phyloP scores from a whole-genome alignment of 208 protist species.

The Acanthamoeba lugdunensis region DNA sequence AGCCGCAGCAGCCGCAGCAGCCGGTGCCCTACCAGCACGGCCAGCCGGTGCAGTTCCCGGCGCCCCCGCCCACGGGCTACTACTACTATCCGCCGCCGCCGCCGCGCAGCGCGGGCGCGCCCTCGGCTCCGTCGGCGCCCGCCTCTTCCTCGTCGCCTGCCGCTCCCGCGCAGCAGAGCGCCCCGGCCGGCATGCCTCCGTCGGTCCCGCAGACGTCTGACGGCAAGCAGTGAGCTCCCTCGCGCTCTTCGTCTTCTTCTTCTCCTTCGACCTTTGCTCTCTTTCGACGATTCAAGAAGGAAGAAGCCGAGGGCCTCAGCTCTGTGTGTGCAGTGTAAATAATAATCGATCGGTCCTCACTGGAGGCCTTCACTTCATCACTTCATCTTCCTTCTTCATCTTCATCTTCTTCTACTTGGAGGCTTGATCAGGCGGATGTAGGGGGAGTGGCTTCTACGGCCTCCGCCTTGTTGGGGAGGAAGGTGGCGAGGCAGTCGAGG shows the following conservation, averaged over 20 bases:
- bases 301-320: too few species aligned
- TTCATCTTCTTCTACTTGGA: too few species aligned
- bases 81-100: slow-evolving; percentile 35
- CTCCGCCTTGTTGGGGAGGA: background rate
- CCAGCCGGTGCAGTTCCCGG: background rate
- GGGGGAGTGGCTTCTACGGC: too few species aligned
- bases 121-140: background rate
- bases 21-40: too few species aligned
- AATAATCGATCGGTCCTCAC: too few species aligned
- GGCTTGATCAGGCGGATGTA: too few species aligned
- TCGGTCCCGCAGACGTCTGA: background rate
- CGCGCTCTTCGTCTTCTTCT: background rate
- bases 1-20: background rate
- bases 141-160: background rate
- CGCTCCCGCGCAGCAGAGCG: too few species aligned
- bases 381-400: too few species aligned
- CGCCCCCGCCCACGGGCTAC: background rate
- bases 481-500: slow-evolving; percentile 31
- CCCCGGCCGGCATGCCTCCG: background rate
- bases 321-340: too few species aligned
- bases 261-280: background rate
- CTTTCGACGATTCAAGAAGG: too few species aligned
- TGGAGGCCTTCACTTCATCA: too few species aligned
- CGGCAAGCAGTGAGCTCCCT: background rate
- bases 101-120: background rate